These are phyloP conservation scores for Xylaria telfairii DNA, from an alignment of 495 filamentous ascomycete genomes.

Conservation along the genomic window DNA sequence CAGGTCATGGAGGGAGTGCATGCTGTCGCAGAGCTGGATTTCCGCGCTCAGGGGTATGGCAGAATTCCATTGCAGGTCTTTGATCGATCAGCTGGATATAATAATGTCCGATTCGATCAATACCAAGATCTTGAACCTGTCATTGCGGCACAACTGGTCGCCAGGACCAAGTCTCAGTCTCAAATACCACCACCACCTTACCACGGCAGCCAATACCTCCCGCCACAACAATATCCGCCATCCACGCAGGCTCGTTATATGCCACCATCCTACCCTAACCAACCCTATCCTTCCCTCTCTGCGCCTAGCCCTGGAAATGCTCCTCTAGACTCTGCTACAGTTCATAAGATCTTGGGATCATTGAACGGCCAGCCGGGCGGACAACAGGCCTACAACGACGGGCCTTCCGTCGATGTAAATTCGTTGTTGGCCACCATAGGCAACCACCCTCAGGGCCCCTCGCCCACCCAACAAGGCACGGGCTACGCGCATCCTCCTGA, in stretches of 20 bases:
- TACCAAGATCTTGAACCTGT: slow-evolving; percentile 81
- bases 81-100: slow-evolving; percentile 72
- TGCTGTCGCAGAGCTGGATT: slow-evolving; percentile 78
- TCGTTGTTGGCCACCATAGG: slow-evolving; percentile 34
- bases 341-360: slow-evolving; percentile 75
- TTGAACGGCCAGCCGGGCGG: slow-evolving; percentile 55
- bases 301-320: slow-evolving; percentile 39
- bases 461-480: slow-evolving; percentile 29
- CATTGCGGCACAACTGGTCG: slow-evolving; percentile 79
- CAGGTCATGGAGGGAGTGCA: slow-evolving; percentile 90
- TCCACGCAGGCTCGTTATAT: slow-evolving; percentile 7
- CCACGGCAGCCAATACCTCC: slow-evolving; percentile 26
- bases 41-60: slow-evolving; percentile 67
- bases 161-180: slow-evolving; percentile 67
- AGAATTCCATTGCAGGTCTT: slow-evolving; percentile 85
- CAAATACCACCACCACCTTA: slow-evolving; percentile 33
- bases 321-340: slow-evolving; percentile 70
- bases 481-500: slow-evolving; percentile 33
- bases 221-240: slow-evolving; percentile 34
- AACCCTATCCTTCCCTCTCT: slow-evolving; percentile 21
- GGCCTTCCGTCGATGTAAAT: slow-evolving; percentile 38
- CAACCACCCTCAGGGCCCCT: slow-evolving; percentile 21
- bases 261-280: slow-evolving; percentile 17
- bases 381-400: slow-evolving; percentile 13
- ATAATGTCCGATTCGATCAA: slow-evolving; percentile 79